phyloP scores from a whole-genome alignment of 1,139 yeast genomes.

The Wickerhamomyces sp. region DNA sequence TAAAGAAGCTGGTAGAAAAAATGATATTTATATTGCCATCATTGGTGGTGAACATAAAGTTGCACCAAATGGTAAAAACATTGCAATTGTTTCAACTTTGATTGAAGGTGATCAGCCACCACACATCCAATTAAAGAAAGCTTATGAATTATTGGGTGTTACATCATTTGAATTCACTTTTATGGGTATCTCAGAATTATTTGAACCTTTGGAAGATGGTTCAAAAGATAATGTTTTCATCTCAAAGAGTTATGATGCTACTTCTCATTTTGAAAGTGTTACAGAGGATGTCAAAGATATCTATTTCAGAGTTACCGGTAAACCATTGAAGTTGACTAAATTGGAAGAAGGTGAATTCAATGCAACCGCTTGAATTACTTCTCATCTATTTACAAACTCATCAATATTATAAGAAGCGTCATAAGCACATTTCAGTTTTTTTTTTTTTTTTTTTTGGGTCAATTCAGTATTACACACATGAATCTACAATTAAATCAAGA shows the following conservation, averaged over 20 bases:
- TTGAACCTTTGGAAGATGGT: conserved; percentile 86
- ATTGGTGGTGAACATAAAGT: conserved; percentile 89
- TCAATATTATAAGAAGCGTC: too few relatives aligned
- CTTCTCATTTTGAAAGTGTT: conserved; percentile 93
- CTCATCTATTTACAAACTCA: too few relatives aligned
- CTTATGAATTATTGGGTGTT: conserved; percentile 83
- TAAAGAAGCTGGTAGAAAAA: conserved; percentile 88
- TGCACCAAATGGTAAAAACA: conserved; percentile 80
- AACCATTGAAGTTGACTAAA: conserved; percentile 65
- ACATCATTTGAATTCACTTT: conserved; percentile 46
- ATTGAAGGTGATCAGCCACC: conserved; percentile 96
- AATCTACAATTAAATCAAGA: too few relatives aligned
- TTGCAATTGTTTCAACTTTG: conserved; percentile 92
- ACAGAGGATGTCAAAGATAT: conserved; percentile 96
- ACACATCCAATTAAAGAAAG: conserved; percentile 89
- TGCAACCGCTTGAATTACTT: conserved; percentile 14
- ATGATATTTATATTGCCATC: conserved; percentile 91
- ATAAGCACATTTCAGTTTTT: too few relatives aligned
- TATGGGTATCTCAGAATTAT: conserved; percentile 91
- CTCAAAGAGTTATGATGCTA: conserved; percentile 87
- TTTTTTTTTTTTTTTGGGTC: too few relatives aligned
- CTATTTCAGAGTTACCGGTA: conserved; percentile 87
- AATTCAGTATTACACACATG: too few relatives aligned
- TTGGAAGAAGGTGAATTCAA: conserved; percentile 23
- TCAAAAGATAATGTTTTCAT: conserved; percentile 71